A percentile compares a stretch with the other conserved stretches of the same genome.
phyloP scores from a whole-genome alignment of 352 stramenopile species.

The Phytophthora capsici region DNA sequence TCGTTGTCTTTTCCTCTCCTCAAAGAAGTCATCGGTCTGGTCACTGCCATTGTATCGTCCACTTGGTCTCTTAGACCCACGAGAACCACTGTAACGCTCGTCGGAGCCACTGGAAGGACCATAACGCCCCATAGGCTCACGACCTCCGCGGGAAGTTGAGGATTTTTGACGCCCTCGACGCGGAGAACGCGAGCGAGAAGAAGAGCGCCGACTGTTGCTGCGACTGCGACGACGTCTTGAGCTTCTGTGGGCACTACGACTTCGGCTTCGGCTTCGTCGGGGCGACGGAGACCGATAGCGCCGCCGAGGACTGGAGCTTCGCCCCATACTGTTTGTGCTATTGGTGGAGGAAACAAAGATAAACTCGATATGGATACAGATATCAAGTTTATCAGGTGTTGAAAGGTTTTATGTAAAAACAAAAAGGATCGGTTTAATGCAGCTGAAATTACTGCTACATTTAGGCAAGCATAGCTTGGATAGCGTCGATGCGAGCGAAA shows the following conservation, averaged over 20 bases:
- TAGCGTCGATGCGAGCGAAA: constrained; percentile 68
- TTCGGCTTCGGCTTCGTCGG: constrained; percentile 39
- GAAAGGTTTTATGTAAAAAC: background rate
- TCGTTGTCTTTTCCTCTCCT: constrained; percentile 72
- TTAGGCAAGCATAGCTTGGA: constrained; percentile 45
- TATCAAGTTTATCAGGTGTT: background rate
- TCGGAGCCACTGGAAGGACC: constrained; percentile 17
- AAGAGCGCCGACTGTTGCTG: constrained; percentile 22
- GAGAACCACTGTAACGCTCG: background rate
- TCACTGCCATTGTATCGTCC: constrained; percentile 29
- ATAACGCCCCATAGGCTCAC: constrained; percentile 41
- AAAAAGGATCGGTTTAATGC: constrained; percentile 10
- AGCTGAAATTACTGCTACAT: constrained; percentile 7
- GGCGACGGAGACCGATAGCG: constrained; percentile 29
- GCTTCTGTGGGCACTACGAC: constrained; percentile 29
- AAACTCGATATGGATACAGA: constrained; percentile 3
- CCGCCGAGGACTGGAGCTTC: constrained; percentile 39
- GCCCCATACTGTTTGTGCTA: constrained; percentile 23
- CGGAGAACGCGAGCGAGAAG: constrained; percentile 34
- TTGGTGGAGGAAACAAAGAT: background rate
- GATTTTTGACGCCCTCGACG: constrained; percentile 30
- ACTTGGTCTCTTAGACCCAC: constrained; percentile 29
- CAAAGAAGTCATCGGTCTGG: constrained; percentile 74
- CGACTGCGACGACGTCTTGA: constrained; percentile 28
- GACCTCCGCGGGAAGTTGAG: constrained; percentile 19